Percentiles rank a stretch among this genome's conserved stretches.
Evolutionary conservation across 768 basidiomycete species (phyloP).

Genomic region (Kwoniella dendrophila): DNA sequence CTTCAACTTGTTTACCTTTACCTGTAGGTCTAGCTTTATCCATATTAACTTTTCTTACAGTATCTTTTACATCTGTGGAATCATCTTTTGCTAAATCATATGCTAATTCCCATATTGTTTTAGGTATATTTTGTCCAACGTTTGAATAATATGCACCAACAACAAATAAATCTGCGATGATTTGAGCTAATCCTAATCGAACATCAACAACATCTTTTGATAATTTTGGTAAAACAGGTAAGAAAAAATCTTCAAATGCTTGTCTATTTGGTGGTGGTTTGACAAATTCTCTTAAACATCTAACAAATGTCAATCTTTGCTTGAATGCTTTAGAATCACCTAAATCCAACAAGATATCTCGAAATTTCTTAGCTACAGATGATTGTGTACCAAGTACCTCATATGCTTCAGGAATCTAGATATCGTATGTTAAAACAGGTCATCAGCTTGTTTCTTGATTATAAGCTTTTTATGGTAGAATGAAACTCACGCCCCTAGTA

Average conservation of each 20-base stretch:
- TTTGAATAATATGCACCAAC: constrained; percentile 42
- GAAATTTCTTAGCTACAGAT: constrained; percentile 32
- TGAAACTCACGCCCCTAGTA: constrained; percentile 64
- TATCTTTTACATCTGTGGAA: constrained; percentile 41
- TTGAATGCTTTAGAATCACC: constrained; percentile 56
- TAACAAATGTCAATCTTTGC: constrained; percentile 74
- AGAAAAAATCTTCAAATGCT: constrained; percentile 59
- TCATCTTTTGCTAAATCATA: constrained; percentile 33
- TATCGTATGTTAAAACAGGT: neutral
- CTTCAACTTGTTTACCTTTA: constrained; percentile 12
- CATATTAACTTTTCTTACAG: constrained; percentile 34
- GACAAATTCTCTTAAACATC: constrained; percentile 70
- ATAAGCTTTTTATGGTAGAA: neutral
- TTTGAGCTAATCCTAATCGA: constrained; percentile 79
- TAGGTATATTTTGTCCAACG: constrained; percentile 21
- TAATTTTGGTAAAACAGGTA: constrained; percentile 64
- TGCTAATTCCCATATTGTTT: constrained; percentile 31
- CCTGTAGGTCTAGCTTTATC: constrained; percentile 14
- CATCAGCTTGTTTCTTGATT: constrained; percentile 4
- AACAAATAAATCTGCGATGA: constrained; percentile 60
- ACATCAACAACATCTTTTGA: constrained; percentile 80
- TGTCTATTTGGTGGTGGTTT: constrained; percentile 59
- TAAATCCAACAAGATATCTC: constrained; percentile 60
- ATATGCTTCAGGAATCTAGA: constrained; percentile 40
- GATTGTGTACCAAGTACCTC: constrained; percentile 42